Conservation (phyloP, 805 yeast genomes). For the Metschnikowia rubicola region DNA sequence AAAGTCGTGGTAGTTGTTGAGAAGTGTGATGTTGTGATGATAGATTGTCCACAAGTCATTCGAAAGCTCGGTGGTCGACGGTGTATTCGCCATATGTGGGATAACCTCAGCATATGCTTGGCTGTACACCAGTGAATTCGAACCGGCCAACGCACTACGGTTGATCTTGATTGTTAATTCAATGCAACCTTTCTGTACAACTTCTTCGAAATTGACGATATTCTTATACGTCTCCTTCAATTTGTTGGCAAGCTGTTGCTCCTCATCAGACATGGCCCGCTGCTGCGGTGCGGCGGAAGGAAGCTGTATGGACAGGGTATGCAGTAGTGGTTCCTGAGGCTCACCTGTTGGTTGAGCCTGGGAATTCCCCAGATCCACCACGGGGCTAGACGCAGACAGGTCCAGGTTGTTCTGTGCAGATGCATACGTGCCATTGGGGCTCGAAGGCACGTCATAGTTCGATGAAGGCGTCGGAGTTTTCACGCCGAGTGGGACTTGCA, state of each 20-base stretch:
- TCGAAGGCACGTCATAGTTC: slow-evolving; percentile 40
- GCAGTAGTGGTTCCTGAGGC: slow-evolving; percentile 10
- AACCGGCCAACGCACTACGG: slow-evolving; percentile 26
- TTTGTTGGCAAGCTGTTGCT: slow-evolving; percentile 63
- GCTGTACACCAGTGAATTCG: slow-evolving; percentile 29
- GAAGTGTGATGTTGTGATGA: slow-evolving; percentile 59
- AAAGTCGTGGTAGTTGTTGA: slow-evolving; percentile 72
- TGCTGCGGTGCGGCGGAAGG: slow-evolving; percentile 9
- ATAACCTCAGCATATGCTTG: slow-evolving; percentile 13
- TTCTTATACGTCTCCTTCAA: slow-evolving; percentile 71
- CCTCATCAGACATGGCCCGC: slow-evolving; percentile 51
- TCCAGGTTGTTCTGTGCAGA: slow-evolving; percentile 35
- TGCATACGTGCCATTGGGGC: slow-evolving; percentile 32
- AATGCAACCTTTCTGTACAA: slow-evolving; percentile 66
- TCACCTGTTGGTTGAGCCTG: slow-evolving; percentile 8
- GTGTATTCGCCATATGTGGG: slow-evolving; percentile 18
- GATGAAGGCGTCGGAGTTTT: slow-evolving; percentile 42
- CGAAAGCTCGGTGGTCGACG: slow-evolving; percentile 46
- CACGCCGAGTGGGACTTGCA: slow-evolving; percentile 9
- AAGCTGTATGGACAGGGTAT: slow-evolving; percentile 14
- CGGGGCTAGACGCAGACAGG: slow-evolving; percentile 38
- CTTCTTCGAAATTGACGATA: slow-evolving; percentile 64
- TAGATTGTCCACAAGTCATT: slow-evolving; percentile 70
- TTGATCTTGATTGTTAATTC: slow-evolving; percentile 52
- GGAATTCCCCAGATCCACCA: slow-evolving; percentile 18